A percentile compares a stretch with the other conserved stretches of the same genome.
phyloP scores from a whole-genome alignment of 306 rosid species.

The Vigna mungo region DNA sequence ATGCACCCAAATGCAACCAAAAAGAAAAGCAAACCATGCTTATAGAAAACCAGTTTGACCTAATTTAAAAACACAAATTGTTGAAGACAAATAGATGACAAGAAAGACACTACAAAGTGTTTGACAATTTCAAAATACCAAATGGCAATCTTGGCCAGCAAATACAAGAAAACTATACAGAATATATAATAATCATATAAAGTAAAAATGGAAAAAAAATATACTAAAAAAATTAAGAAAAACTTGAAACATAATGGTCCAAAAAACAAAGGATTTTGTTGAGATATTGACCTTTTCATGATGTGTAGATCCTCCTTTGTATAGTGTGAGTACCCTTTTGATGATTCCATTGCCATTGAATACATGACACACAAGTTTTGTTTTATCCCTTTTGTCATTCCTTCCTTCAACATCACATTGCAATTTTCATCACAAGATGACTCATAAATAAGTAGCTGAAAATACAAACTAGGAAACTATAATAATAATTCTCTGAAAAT shows the following conservation, averaged over 20 bases:
- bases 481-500: slow-evolving; percentile 24
- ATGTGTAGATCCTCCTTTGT: slow-evolving; percentile 32
- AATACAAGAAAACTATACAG: background rate
- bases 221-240: slow-evolving; percentile 3
- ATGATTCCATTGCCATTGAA: slow-evolving; percentile 41
- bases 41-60: slow-evolving; percentile 18
- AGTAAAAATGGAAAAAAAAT: background rate
- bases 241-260: slow-evolving; percentile 45
- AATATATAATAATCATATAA: slow-evolving; percentile 24
- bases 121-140: background rate
- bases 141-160: slow-evolving; percentile 43
- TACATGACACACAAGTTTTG: slow-evolving; percentile 31
- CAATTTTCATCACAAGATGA: slow-evolving; percentile 31
- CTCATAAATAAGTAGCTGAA: slow-evolving; percentile 30
- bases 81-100: slow-evolving; percentile 30
- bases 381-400: slow-evolving; percentile 37
- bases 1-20: slow-evolving; percentile 21
- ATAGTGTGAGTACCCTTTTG: slow-evolving; percentile 1
- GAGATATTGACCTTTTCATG: slow-evolving; percentile 42
- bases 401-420: slow-evolving; percentile 41
- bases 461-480: slow-evolving; percentile 15
- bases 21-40: background rate
- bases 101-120: background rate
- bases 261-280: slow-evolving; percentile 31
- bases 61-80: background rate